Evolutionary conservation across 768 basidiomycete species (phyloP).

Genomic region (Mycena filopes): DNA sequence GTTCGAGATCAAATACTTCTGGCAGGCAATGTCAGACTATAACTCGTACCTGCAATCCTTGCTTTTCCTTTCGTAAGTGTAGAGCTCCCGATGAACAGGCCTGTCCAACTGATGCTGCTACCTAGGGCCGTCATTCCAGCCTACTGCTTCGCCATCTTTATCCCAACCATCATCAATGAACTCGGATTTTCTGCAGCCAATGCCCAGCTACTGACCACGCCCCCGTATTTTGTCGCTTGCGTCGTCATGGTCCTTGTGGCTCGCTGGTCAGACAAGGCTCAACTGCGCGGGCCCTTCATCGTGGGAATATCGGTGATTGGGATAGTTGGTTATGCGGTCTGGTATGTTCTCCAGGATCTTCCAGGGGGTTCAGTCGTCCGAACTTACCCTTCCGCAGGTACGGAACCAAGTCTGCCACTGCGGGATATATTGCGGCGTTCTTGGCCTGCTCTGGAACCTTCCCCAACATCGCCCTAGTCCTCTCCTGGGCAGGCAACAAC

Average conservation of each 20-base stretch:
- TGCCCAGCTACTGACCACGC: constrained; percentile 9
- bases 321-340: constrained; percentile 15
- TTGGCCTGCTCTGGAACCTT: constrained; percentile 12
- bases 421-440: constrained; percentile 16
- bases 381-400: background rate
- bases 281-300: constrained; percentile 16
- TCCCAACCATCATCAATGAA: constrained; percentile 15
- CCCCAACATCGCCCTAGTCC: constrained; percentile 12
- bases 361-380: background rate
- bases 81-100: no score
- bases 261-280: constrained; percentile 8
- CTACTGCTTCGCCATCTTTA: constrained; percentile 16
- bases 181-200: constrained; percentile 15
- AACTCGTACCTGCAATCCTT: constrained; percentile 16
- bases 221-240: constrained; percentile 9
- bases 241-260: background rate
- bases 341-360: no score
- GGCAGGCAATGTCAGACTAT: constrained; percentile 16
- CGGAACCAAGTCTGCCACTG: constrained; percentile 5
- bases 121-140: constrained; percentile 17
- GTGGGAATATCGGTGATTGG: constrained; percentile 6
- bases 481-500: constrained; percentile 18
- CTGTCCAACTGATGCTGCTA: background rate
- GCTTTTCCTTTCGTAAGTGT: constrained; percentile 11
- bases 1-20: constrained; percentile 16